Evolutionary conservation across 2,329 filamentous ascomycete species (phyloP), one percentile per base, ranked within the genome.

Genomic region (Paradendryphiella salina): DNA sequence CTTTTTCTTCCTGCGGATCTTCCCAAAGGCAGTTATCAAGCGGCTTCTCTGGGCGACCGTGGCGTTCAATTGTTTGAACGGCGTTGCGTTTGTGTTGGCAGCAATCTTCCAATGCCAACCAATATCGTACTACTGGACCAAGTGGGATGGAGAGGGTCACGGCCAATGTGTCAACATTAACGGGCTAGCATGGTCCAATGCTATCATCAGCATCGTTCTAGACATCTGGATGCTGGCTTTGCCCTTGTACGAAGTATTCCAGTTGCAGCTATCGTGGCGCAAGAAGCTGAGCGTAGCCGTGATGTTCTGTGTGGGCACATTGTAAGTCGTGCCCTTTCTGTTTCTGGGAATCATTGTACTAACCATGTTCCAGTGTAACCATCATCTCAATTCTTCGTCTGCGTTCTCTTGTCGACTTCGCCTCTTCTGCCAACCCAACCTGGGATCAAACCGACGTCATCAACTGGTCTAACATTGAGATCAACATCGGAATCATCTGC

Each of bases 331-430:
- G 2, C n/a, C 15, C 1, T 14, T 5, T 11, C 23, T 8, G 2
- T 1, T 26, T 18, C 10, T 4, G 17, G 1, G 7, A 18, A 15
- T 23, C 13, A 2, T 14, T 13, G 9, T 13, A 18, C 50, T 52
- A 33, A 52, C 23, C 4, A 13, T 14, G 10, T 10, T 23, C 31
- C 18, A 52, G 50, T 26, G 73, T 77, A 38, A 78, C 76, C 2
- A 51, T 78, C 17, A 69, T 78, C 26, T 78, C 75, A 40, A 71
- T 76, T 39, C 60, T 79, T 21, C 75, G 77, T n/a, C 64, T 79
- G 3, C 66, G 70, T 9, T 74, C 73, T 5, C 69, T 79, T 14
- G 70, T 79, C 38, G 54, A 63, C 35, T 78, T 79, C 52, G 73
- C 72, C 8, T 68, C 62, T 29, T 76, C 76, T 2, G 36, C 56